Percentiles rank a stretch among this genome's conserved stretches.
phyloP scores from a whole-genome alignment of 2,329 filamentous ascomycete genomes.

The Stemphylium vesicarium region DNA sequence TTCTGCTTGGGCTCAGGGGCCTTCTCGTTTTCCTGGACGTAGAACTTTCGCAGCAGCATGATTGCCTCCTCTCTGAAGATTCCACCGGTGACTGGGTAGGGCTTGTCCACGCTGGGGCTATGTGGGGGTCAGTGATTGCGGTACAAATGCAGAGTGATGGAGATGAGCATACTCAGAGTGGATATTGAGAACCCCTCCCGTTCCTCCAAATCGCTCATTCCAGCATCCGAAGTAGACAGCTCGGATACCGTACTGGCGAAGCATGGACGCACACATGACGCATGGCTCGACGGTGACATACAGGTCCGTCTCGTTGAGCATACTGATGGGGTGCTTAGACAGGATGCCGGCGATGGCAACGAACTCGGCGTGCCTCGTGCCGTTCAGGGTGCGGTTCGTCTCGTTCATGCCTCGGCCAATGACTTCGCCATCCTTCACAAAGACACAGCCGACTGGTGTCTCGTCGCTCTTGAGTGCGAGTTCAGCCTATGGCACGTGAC shows the following conservation, averaged over 20 bases:
- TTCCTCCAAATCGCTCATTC: slow-evolving; percentile 97
- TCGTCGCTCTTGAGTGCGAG: slow-evolving; percentile 82
- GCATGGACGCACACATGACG: slow-evolving; percentile 95
- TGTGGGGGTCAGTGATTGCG: slow-evolving; percentile 32
- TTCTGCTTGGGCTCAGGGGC: slow-evolving; percentile 70
- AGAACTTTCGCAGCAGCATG: slow-evolving; percentile 88
- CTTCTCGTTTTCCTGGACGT: slow-evolving; percentile 96
- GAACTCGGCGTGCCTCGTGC: slow-evolving; percentile 94
- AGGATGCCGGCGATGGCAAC: slow-evolving; percentile 77
- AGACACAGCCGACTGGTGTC: slow-evolving; percentile 94
- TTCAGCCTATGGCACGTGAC: slow-evolving; percentile 67
- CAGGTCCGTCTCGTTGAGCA: slow-evolving; percentile 76
- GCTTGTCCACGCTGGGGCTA: slow-evolving; percentile 72
- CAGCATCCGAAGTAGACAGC: slow-evolving; percentile 93
- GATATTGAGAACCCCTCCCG: slow-evolving; percentile 88
- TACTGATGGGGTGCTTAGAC: slow-evolving; percentile 67
- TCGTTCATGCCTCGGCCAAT: slow-evolving; percentile 96
- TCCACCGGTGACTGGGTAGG: slow-evolving; percentile 84
- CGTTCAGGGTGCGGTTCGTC: slow-evolving; percentile 67
- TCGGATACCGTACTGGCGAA: slow-evolving; percentile 85
- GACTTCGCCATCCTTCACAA: slow-evolving; percentile 78
- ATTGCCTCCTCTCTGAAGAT: slow-evolving; percentile 93
- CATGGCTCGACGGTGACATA: slow-evolving; percentile 99
- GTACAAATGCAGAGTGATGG: neutral
- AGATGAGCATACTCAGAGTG: slow-evolving; percentile 66